Conservation (phyloP, 768 basidiomycete genomes). For the Dictyophora rubrovolvata region DNA sequence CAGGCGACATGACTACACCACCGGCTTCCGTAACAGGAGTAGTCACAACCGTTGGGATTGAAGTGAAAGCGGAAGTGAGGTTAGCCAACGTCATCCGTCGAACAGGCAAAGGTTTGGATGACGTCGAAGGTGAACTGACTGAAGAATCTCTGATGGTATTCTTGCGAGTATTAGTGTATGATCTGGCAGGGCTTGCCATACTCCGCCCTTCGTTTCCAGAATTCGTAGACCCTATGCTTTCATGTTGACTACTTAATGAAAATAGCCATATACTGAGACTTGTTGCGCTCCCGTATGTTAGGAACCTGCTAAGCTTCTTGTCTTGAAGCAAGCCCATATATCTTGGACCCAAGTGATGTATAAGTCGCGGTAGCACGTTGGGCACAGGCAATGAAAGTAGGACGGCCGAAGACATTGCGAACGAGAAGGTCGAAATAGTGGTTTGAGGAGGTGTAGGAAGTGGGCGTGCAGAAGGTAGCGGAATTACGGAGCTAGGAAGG, state of each 20-base stretch:
- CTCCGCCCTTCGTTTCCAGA: conserved; percentile 12
- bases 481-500: neutral
- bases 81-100: neutral
- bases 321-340: conserved; percentile 74
- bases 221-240: neutral
- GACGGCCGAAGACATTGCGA: conserved; percentile 11
- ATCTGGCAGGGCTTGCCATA: conserved; percentile 2
- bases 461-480: neutral
- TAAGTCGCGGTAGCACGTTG: conserved; percentile 61
- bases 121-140: neutral
- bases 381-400: conserved; percentile 11
- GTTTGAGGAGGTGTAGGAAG: neutral
- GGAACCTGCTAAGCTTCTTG: conserved; percentile 52
- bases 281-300: conserved; percentile 79
- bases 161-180: too few relatives aligned
- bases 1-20: neutral
- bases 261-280: conserved; percentile 72
- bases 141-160: neutral
- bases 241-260: conserved; percentile 22
- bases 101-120: neutral
- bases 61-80: neutral
- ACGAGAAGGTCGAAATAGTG: conserved; percentile 8
- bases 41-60: neutral
- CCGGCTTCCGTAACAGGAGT: neutral
- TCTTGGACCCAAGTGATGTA: conserved; percentile 74